Evolutionary conservation across 2,329 filamentous ascomycete genomes (phyloP), one percentile per base, ranked within the genome.

Genomic region (Aspergillus japonicus): DNA sequence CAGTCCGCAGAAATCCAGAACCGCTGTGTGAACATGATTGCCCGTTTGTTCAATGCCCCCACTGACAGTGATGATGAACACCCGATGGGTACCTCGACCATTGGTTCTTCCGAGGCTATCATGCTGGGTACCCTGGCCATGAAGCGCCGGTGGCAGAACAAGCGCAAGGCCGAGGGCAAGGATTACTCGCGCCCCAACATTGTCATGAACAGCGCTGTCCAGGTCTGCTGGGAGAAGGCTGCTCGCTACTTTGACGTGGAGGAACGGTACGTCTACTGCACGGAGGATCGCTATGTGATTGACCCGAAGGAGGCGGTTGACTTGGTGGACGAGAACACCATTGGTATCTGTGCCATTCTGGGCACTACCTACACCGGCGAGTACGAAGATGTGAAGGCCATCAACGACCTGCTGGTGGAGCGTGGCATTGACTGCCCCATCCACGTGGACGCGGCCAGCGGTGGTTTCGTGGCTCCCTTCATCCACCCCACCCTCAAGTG

Each of bases 191-290:
- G 85, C 49, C 94, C 94, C 57, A 98, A 98, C 78, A 89, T 98
- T 62, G 81, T 98, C 81, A 97, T 98, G 94, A 95, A 91, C 69
- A 92, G 91, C 26, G 93, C 94, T 33, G 94, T 97, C 2, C 94
- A 98, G 79, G 94, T 97, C 47, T 96, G 92, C 83, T 97, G 93
- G 93, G 92, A 97, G 77, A 97, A 97, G 81, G 89, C 89, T 0
- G 87, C 89, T 4, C 84, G 92, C 54, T 96, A 96, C 80, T 95
- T 96, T 69, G 94, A 98, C 70, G 85, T 97, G 47, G 94, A 97
- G 68, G 93, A 97, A 81, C 91, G 90, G 78, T 92, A 85, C 64
- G 84, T 87, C 60, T 87, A 82, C 75, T 88, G 85, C 73, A 87
- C 85, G 4, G 75, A 81, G 5, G 80, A 83, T 10, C 83, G 86